Evolutionary conservation across 768 basidiomycete species (phyloP).

Genomic region (Lactarius sp.): DNA sequence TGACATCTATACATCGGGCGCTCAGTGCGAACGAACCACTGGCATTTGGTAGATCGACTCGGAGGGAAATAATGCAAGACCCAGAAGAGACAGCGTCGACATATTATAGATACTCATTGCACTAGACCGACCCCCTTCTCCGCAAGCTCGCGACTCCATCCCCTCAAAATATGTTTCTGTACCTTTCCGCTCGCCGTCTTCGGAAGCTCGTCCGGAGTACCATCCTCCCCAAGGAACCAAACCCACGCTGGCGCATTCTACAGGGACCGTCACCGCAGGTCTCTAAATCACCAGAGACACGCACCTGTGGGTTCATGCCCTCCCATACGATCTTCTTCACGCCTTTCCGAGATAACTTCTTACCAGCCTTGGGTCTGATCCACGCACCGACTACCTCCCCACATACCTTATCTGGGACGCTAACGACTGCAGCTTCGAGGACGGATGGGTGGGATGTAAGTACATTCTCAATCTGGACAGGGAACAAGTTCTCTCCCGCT

Average conservation of each 20-base stretch:
- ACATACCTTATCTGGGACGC: conserved; percentile 62
- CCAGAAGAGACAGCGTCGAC: too few species aligned
- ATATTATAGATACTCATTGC: neutral
- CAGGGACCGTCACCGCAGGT: neutral
- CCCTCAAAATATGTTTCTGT: conserved; percentile 71
- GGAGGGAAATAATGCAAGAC: too few species aligned
- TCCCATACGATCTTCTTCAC: conserved; percentile 50
- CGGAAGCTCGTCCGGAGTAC: conserved; percentile 52
- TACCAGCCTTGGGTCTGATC: conserved; percentile 44
- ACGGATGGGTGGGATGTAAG: conserved; percentile 52
- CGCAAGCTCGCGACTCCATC: conserved; percentile 59
- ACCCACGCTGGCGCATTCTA: conserved; percentile 80
- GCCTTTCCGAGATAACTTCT: conserved; percentile 42
- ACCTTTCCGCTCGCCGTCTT: conserved; percentile 89
- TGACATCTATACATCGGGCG: neutral
- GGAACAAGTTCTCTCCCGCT: conserved; percentile 84
- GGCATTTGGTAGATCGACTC: too few species aligned
- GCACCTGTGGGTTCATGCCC: conserved; percentile 76
- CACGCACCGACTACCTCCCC: conserved; percentile 82
- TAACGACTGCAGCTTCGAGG: conserved; percentile 66
- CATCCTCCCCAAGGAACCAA: conserved; percentile 75
- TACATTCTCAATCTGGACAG: conserved; percentile 79
- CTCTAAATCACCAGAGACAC: conserved; percentile 15
- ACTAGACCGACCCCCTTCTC: conserved; percentile 39
- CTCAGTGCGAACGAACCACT: too few species aligned